Evolutionary conservation across 192 early-diverging fungal genomes (phyloP), one percentile per base, ranked within the genome.

Genomic region (Fimicolochytrium jonesii): DNA sequence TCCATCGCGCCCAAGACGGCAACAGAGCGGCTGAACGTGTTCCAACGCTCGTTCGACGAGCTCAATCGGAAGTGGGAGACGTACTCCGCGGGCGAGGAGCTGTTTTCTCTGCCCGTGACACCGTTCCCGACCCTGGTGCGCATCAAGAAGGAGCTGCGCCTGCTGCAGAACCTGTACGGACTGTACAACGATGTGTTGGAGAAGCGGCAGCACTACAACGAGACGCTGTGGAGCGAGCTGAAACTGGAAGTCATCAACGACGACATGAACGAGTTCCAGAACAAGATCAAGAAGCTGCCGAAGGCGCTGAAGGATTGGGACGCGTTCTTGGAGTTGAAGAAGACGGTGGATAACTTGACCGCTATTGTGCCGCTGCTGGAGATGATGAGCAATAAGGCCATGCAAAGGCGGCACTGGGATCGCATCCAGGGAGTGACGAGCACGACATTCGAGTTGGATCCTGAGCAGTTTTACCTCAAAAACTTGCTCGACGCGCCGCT

Each of bases 251-350:
- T 69, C 18, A 86, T 86, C 61, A 86, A 80, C 59, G 70, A 50
- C 30, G 83, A 85, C 56, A 81, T 84, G 78, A 73, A 53, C 36
- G 80, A 83, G 43, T 84, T 85, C 73, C 82, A 86, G 56, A 70
- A 72, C 62, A 85, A 84, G 48, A 85, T 85, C 64, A 84, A 85
- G 61, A 85, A 85, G 74, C 75, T 85, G 23, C 83, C 83, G 0
- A 85, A 84, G 39, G 82, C 81, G 7, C 76, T 85, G 34, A 82
- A 84, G 45, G 83, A 84, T 18, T 85, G 83, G 83, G 82, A 85
- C 47, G 76, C 81, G 20, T 85, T 85, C 69, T 60, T 78, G 18
- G 82, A 85, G 44, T 58, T 85, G 11, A 86, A 83, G 56, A 77
- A 76, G 41, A 81, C 73, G 66, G 84, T 84, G 6, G 83, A 85